Conservation (phyloP, 1,139 yeast genomes). For the Candida sp. region DNA sequence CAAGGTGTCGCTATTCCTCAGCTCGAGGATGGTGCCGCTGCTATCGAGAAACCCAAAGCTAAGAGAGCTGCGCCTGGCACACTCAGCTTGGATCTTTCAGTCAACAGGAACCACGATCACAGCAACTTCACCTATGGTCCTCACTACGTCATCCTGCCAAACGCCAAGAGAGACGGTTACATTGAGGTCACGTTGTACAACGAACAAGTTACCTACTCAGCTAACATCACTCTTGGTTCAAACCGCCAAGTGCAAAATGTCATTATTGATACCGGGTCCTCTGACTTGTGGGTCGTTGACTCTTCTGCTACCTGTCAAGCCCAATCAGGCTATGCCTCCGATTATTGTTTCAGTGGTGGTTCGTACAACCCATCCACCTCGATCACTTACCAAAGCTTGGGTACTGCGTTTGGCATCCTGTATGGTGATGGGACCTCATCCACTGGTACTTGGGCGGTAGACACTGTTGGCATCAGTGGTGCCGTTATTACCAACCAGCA, state of each 20-base stretch:
- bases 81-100: background rate
- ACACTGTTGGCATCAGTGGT: slow-evolving; percentile 25
- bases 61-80: background rate
- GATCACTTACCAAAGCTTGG: slow-evolving; percentile 12
- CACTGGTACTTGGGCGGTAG: slow-evolving; percentile 60
- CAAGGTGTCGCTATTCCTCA: slow-evolving; percentile 5
- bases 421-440: slow-evolving; percentile 25
- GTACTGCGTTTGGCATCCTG: slow-evolving; percentile 8
- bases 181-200: background rate
- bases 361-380: slow-evolving; percentile 13
- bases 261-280: slow-evolving; percentile 30
- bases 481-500: slow-evolving; percentile 12
- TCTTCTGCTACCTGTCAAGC: slow-evolving; percentile 8
- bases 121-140: background rate
- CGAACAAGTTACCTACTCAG: slow-evolving; percentile 3
- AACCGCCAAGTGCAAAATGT: slow-evolving; percentile 21
- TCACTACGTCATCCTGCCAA: background rate
- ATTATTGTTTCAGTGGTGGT: slow-evolving; percentile 5
- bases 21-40: background rate
- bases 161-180: background rate
- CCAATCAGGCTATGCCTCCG: background rate
- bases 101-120: background rate
- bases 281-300: slow-evolving; percentile 29
- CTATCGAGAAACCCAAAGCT: background rate
- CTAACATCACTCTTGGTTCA: slow-evolving; percentile 22